Evolutionary conservation across 73 alveolate genomes (phyloP), one percentile per base, ranked within the genome.

Genomic region (Paramecium octaurelia): DNA sequence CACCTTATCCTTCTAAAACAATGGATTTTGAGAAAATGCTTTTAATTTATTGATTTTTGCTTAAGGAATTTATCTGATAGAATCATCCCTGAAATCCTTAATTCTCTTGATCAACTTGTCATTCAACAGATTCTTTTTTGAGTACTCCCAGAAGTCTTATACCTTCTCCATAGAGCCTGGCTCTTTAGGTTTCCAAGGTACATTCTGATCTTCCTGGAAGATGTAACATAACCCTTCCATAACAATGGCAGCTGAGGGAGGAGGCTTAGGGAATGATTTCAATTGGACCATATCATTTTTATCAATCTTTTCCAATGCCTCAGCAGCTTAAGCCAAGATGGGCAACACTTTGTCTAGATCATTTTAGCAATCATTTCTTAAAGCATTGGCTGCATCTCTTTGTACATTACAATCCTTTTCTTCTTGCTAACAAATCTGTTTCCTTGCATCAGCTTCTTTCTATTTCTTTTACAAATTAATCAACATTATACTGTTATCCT

Each of bases 331-430:
- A 76, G 97, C 97, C 92, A 97, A 96, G 35, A 98, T 97, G 3
- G 99, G 99, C 97, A 98, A 98, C 58, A 99, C 99, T 50, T 95
- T 96, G 69, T 97, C 99, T 84, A 99, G 88, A 60, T 95, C 98
- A 34, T 93, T 93, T 60, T 96, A 93, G 75, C 98, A 96, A 86
- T 97, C 99, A 40, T 90, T 87, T 59, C 93, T 93, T 23, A 96
- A 86, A 10, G 96, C 96, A 86, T 84, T 93, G 4, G 98, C 99
- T 34, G 31, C 93, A 58, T 94, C 98, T 50, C 95, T 91, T 92
- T 95, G 86, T 38, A 86, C 97, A 50, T 94, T 87, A 29, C 96
- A 84, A 16, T 84, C 92, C 18, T 86, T 70, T 50, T 93, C 96
- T 57, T 94, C 96, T 48, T 64, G 34, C 42, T 40, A 92, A 58